Percentiles rank a stretch among this genome's conserved stretches.
These are phyloP conservation scores for Leishmania turanica DNA, from an alignment of 208 protist species.

Conservation along the genomic window DNA sequence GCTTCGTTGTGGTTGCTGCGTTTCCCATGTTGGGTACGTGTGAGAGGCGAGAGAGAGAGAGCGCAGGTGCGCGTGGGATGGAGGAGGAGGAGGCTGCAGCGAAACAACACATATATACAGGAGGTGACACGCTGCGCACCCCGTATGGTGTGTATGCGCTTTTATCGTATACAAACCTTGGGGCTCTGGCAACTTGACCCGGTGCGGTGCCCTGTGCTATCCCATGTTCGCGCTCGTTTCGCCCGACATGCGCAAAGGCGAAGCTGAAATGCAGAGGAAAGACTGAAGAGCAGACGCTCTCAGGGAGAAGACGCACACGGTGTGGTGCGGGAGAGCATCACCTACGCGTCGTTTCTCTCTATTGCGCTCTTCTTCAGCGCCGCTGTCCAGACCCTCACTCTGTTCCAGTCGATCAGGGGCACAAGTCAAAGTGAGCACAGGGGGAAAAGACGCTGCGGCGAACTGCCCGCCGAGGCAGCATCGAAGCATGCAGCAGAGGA, in stretches of 20 bases:
- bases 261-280: background rate
- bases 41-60: background rate
- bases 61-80: background rate
- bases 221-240: background rate
- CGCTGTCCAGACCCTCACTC: background rate
- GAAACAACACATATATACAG: background rate
- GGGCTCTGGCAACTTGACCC: background rate
- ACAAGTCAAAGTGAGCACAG: background rate
- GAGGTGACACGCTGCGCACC: background rate
- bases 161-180: background rate
- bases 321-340: background rate
- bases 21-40: background rate
- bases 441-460: background rate
- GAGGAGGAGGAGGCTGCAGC: background rate
- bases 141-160: background rate
- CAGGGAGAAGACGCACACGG: background rate
- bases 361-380: background rate
- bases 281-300: background rate
- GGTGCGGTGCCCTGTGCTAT: background rate
- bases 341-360: background rate
- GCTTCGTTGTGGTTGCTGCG: background rate
- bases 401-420: background rate
- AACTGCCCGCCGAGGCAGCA: background rate
- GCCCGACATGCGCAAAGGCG: background rate
- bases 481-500: background rate